phyloP scores from a whole-genome alignment of 257 asterid species.

The Lycium ferocissimum region DNA sequence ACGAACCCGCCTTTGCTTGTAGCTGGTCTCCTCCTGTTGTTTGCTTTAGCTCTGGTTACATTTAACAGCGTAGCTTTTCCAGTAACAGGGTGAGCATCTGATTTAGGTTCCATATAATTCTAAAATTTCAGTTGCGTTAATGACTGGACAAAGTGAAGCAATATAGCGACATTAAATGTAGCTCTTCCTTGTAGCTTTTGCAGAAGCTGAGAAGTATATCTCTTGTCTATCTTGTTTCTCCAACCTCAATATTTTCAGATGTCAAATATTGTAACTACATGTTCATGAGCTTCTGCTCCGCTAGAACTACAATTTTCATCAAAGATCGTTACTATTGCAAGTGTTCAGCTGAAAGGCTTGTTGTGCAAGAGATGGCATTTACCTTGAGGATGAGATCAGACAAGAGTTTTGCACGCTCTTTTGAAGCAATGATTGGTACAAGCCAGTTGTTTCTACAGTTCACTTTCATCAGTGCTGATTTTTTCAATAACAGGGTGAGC shows the following conservation, averaged over 20 bases:
- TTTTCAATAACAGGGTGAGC: not conserved
- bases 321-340: not conserved
- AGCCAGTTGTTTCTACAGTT: not conserved
- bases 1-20: slow-evolving; percentile 63
- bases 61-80: not conserved
- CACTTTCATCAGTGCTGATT: not conserved
- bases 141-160: not conserved
- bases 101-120: not conserved
- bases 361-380: not conserved
- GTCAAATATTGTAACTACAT: not conserved
- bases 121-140: not conserved
- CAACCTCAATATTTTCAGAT: slow-evolving; percentile 13
- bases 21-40: slow-evolving; percentile 17
- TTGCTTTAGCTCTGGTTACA: not conserved
- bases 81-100: slow-evolving; percentile 13
- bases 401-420: not conserved
- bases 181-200: slow-evolving; percentile 5
- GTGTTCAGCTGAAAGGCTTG: not conserved
- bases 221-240: not conserved
- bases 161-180: slow-evolving; percentile 4
- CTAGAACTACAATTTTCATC: not conserved
- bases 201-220: not conserved
- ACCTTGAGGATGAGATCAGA: not conserved
- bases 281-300: not conserved
- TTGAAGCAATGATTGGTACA: not conserved